phyloP scores from a whole-genome alignment of 176 grass and related monocot genomes.

The Cenchrus americanus region DNA sequence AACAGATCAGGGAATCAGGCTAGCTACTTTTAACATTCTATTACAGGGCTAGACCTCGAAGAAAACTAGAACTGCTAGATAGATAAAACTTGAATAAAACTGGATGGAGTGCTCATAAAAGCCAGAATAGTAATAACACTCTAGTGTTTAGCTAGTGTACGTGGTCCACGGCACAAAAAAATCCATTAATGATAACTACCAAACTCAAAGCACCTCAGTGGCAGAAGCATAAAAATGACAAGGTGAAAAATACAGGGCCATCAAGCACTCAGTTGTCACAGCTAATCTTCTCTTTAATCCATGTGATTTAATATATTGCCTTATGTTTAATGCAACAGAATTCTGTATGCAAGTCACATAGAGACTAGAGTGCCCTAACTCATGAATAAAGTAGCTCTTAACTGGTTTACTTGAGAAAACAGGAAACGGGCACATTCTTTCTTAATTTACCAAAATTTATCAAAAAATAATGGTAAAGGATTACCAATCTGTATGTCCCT shows the following conservation, averaged over 20 bases:
- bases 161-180: neutral
- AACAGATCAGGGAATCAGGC: neutral
- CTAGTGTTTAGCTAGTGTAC: neutral
- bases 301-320: neutral
- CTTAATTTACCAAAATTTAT: neutral
- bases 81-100: neutral
- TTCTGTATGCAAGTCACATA: neutral
- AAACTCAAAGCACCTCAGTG: neutral
- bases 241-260: neutral
- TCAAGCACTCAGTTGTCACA: neutral
- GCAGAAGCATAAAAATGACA: neutral
- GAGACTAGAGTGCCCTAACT: neutral
- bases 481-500: conserved; percentile 96
- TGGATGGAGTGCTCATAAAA: neutral
- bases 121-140: neutral
- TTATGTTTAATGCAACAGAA: neutral
- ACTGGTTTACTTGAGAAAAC: neutral
- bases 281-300: neutral
- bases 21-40: neutral
- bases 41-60: neutral
- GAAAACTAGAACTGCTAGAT: neutral
- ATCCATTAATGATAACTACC: neutral
- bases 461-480: neutral
- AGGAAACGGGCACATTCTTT: neutral
- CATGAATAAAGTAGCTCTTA: neutral